Conservation (phyloP, 176 grass and related monocot genomes). For the Cenchrus fungigraminus region DNA sequence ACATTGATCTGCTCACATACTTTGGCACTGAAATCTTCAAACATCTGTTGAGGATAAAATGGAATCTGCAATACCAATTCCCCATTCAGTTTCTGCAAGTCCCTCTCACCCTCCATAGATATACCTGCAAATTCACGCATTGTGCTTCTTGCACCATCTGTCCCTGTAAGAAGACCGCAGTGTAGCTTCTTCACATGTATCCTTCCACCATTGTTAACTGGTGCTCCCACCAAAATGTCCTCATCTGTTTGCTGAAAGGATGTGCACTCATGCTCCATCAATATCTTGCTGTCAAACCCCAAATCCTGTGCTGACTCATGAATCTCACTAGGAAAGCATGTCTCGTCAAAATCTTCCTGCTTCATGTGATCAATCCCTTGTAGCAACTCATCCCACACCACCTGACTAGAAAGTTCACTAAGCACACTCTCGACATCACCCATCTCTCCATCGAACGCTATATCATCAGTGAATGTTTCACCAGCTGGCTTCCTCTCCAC, state of each 20-base stretch:
- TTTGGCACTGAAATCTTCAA: slow-evolving; percentile 84
- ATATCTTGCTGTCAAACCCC: slow-evolving; percentile 65
- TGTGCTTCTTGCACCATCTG: slow-evolving; percentile 80
- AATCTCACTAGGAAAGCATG: slow-evolving; percentile 53
- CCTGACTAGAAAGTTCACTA: too few relatives aligned
- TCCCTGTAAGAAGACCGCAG: slow-evolving; percentile 77
- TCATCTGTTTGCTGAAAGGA: slow-evolving; percentile 57
- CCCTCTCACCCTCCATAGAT: slow-evolving; percentile 80
- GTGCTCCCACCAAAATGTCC: slow-evolving; percentile 60
- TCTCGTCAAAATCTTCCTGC: slow-evolving; percentile 58
- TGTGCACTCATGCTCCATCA: slow-evolving; percentile 84
- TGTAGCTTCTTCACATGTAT: slow-evolving; percentile 61
- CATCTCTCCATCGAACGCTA: too few relatives aligned
- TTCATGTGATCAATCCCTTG: slow-evolving; percentile 35
- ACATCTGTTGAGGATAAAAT: slow-evolving; percentile 89
- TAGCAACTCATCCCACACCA: too few relatives aligned
- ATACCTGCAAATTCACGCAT: slow-evolving; percentile 74
- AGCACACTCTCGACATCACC: too few relatives aligned
- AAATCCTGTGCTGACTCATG: slow-evolving; percentile 34
- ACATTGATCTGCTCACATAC: slow-evolving; percentile 85
- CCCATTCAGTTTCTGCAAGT: slow-evolving; percentile 85
- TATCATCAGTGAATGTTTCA: too few relatives aligned
- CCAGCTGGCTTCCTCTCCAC: too few relatives aligned
- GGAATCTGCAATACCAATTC: slow-evolving; percentile 97
- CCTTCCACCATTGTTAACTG: slow-evolving; percentile 51